These are phyloP conservation scores for Acanthamoeba polyphaga DNA, from an alignment of 208 protist genomes.

Conservation along the genomic window DNA sequence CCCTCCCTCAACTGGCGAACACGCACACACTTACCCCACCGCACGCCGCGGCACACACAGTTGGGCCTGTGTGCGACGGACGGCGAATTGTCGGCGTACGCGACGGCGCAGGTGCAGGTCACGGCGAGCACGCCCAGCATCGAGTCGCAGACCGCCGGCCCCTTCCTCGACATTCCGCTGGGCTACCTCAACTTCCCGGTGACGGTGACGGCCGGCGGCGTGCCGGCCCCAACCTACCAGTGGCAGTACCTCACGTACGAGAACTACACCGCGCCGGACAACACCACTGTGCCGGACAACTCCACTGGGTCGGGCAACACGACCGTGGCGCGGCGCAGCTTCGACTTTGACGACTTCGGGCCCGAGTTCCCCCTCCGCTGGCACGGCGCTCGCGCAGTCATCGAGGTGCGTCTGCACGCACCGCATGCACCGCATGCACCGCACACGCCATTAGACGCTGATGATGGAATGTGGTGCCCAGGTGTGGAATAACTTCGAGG, in stretches of 20 bases:
- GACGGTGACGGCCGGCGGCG: not conserved
- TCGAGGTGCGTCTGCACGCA: not conserved
- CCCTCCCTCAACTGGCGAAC: not conserved
- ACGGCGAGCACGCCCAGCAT: constrained; percentile 1
- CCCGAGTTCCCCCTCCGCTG: not conserved
- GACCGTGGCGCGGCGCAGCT: not conserved
- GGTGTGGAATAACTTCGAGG: not conserved
- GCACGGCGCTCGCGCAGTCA: not conserved
- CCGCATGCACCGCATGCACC: too few relatives aligned
- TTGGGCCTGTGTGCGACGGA: constrained; percentile 13
- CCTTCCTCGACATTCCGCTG: not conserved
- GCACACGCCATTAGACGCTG: not conserved
- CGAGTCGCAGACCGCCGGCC: not conserved
- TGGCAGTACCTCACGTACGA: not conserved
- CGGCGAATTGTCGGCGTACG: not conserved
- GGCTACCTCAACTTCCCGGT: not conserved
- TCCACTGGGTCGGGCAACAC: not conserved
- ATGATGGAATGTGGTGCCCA: not conserved
- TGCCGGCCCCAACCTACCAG: constrained; percentile 15
- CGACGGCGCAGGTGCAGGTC: constrained; percentile 7
- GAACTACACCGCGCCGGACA: not conserved
- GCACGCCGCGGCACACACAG: not conserved
- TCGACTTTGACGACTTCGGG: not conserved
- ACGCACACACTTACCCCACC: too few relatives aligned
- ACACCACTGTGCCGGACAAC: not conserved